These are phyloP conservation scores for Penicillium goetzii DNA, from an alignment of 495 filamentous ascomycete species.

Conservation along the genomic window DNA sequence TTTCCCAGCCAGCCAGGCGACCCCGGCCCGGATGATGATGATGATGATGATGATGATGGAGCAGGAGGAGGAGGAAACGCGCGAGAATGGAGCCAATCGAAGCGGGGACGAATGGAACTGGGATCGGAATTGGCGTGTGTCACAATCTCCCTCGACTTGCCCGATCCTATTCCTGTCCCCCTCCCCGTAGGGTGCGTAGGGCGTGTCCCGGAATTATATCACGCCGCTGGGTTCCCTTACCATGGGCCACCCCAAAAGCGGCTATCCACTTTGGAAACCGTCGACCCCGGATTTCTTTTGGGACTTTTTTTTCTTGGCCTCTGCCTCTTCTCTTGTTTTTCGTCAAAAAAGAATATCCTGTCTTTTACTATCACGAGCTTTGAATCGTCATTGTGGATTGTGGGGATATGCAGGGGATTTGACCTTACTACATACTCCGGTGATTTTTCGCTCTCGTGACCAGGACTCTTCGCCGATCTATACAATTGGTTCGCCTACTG, in stretches of 20 bases:
- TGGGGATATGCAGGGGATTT: background rate
- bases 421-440: slow-evolving; percentile 1
- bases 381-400: background rate
- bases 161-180: slow-evolving; percentile 4
- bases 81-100: slow-evolving; percentile 4
- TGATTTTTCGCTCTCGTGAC: background rate
- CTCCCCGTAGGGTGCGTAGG: slow-evolving; percentile 14
- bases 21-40: slow-evolving; percentile 30
- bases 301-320: background rate
- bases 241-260: background rate
- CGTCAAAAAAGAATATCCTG: background rate
- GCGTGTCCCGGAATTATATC: slow-evolving; percentile 14
- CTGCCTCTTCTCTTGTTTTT: background rate
- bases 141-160: slow-evolving; percentile 4
- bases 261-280: slow-evolving; percentile 17
- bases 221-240: slow-evolving; percentile 5
- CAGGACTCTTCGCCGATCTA: background rate
- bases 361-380: background rate
- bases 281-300: slow-evolving; percentile 39
- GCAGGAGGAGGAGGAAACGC: slow-evolving; percentile 13
- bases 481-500: background rate
- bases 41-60: slow-evolving; percentile 25
- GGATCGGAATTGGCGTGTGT: slow-evolving; percentile 12
- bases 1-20: background rate
- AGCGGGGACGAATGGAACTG: slow-evolving; percentile 11